These are phyloP conservation scores for Pseudozyma thailandica DNA, from an alignment of 1,284 basidiomycete species.

Conservation along the genomic window DNA sequence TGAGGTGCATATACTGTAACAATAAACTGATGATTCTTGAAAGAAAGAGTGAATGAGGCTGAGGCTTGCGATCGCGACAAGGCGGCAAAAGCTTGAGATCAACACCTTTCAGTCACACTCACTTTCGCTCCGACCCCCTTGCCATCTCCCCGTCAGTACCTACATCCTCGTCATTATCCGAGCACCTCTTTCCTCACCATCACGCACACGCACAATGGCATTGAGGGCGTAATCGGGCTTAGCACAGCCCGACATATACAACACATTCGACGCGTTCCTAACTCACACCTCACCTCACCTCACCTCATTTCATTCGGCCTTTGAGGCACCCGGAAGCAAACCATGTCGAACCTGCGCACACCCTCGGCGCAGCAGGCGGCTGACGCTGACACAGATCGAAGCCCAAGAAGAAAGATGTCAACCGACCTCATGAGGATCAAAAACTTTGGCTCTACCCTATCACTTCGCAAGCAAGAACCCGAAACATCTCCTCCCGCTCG, in stretches of 20 bases:
- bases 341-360: slow-evolving; percentile 16
- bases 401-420: slow-evolving; percentile 31
- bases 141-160: background rate
- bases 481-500: slow-evolving; percentile 14
- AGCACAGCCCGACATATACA: background rate
- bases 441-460: slow-evolving; percentile 39
- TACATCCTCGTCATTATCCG: background rate
- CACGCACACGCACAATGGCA: background rate
- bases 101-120: too few relatives aligned
- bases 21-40: background rate
- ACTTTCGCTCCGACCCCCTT: background rate
- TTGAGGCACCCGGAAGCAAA: slow-evolving; percentile 1
- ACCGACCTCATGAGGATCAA: slow-evolving; percentile 35
- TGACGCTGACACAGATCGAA: slow-evolving; percentile 14
- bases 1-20: background rate
- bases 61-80: too few relatives aligned
- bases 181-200: background rate
- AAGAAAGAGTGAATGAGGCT: too few relatives aligned
- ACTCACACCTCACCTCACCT: background rate
- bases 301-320: background rate
- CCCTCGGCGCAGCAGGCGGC: slow-evolving; percentile 3
- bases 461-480: slow-evolving; percentile 34
- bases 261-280: background rate
- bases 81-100: too few relatives aligned
- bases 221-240: background rate